Evolutionary conservation across 164 flowering plant species (phyloP), one percentile per base, ranked within the genome.

Genomic region (Tetracentron sinense): DNA sequence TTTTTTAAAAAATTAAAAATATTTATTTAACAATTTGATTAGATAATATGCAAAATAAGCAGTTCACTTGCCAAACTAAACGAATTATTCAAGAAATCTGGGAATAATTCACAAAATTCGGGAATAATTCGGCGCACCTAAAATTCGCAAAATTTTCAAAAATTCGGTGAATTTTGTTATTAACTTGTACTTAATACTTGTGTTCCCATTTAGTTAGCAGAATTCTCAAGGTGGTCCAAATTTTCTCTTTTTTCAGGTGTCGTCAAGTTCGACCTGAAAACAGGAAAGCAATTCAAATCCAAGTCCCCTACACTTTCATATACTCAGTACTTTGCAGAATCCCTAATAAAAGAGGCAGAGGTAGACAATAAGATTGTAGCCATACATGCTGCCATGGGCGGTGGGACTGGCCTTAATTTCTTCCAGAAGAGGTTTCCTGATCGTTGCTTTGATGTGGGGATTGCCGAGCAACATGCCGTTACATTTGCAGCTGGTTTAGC

Each of bases 401-500:
- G 98, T 53, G 98, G 98, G 22, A 93, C 98, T 23, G 97, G 98
- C 20, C 90, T 93, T 28, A 89, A 90, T 62, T 80, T 66, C 69
- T 93, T 93, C 74, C 97, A 90, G 69, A 86, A 86, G 60, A 69
- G 46, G 59, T 93, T 93, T 62, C 98, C 98, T 0, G 84, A 83
- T 4, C 90, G 97, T 3, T 89, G 96, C 75, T 90, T 93, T 46
- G 97, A 93, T 58, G 98, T 89, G 22, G 98, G 98, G 42, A 90
- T 93, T 46, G 98, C 98, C 6, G 98, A 93, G 79, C 98, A 93
- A 66, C 98, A 93, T 68, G 98, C 97, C 1, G 92, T 90, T 14
- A 93, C 98, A 25, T 93, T 93, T 69, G 97, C 98, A 6, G 98
- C 98, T 22, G 98, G 97, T 54, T 74, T 93, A 62, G 98, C 98